Conservation (phyloP, 352 stramenopile genomes). For the Globisporangium emineosum region DNA sequence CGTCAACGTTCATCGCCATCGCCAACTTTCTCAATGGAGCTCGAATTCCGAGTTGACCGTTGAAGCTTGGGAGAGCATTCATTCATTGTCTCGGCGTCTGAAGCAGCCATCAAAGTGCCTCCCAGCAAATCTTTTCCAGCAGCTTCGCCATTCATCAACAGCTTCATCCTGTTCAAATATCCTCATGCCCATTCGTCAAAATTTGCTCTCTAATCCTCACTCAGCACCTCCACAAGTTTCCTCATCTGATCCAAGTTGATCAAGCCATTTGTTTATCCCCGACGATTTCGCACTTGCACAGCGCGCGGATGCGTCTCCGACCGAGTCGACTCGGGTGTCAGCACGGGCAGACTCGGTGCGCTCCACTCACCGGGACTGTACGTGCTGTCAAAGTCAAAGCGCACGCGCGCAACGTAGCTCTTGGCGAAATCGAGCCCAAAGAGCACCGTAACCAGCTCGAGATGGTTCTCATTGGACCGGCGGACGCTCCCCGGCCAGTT, state of each 20-base stretch:
- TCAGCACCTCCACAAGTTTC: too few relatives aligned
- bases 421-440: slow-evolving; percentile 71
- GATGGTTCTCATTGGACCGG: slow-evolving; percentile 43
- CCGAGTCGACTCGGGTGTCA: slow-evolving; percentile 32
- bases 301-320: neutral
- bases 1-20: neutral
- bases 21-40: neutral
- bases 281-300: slow-evolving; percentile 3
- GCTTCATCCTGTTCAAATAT: too few relatives aligned
- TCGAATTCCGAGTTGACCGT: neutral
- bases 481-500: slow-evolving; percentile 57
- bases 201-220: too few relatives aligned
- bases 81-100: too few relatives aligned
- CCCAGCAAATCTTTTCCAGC: too few relatives aligned
- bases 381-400: slow-evolving; percentile 53
- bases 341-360: slow-evolving; percentile 36
- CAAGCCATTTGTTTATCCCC: too few relatives aligned
- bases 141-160: too few relatives aligned
- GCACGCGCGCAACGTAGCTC: slow-evolving; percentile 69
- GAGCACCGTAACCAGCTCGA: slow-evolving; percentile 59
- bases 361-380: slow-evolving; percentile 64
- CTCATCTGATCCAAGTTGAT: too few relatives aligned
- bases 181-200: too few relatives aligned
- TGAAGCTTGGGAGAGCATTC: neutral
- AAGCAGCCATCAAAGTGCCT: neutral